Evolutionary conservation across 2,329 filamentous ascomycete genomes (phyloP).

Genomic region (Septoria linicola): DNA sequence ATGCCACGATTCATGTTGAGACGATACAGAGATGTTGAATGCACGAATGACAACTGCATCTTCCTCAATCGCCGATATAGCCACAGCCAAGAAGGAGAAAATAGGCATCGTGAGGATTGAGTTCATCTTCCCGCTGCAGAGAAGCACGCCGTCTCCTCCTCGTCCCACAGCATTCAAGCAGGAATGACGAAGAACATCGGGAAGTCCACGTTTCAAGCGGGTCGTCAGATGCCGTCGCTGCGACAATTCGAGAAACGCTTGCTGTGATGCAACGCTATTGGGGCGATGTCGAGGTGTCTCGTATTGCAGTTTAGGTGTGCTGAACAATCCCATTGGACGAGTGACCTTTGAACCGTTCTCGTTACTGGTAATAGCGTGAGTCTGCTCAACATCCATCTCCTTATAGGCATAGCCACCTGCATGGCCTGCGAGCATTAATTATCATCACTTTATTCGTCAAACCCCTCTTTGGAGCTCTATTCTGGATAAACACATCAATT

Average conservation of each 20-base stretch:
- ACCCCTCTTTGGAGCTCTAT: too few species aligned
- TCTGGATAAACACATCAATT: too few species aligned
- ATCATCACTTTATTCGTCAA: too few species aligned
- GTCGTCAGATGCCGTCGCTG: slow-evolving; percentile 3
- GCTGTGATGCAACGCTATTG: slow-evolving; percentile 10
- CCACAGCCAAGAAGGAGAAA: neutral
- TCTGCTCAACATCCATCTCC: neutral
- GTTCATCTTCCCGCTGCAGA: neutral
- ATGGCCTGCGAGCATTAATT: too few species aligned
- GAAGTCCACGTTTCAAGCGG: slow-evolving; percentile 7
- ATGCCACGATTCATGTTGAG: too few species aligned
- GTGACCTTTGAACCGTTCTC: slow-evolving; percentile 11
- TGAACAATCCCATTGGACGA: slow-evolving; percentile 8
- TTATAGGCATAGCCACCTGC: slow-evolving; percentile 1
- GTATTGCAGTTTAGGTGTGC: slow-evolving; percentile 3
- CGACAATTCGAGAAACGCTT: neutral
- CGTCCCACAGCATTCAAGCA: neutral
- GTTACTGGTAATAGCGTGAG: neutral
- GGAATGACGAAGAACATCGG: slow-evolving; percentile 11
- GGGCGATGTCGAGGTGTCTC: slow-evolving; percentile 5
- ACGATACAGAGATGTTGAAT: neutral
- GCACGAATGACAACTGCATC: slow-evolving; percentile 1
- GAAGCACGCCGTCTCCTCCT: neutral
- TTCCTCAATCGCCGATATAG: slow-evolving; percentile 8
- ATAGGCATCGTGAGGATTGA: neutral